Evolutionary conservation across 2,329 filamentous ascomycete species (phyloP).

Genomic region (Leptographium lundbergii): DNA sequence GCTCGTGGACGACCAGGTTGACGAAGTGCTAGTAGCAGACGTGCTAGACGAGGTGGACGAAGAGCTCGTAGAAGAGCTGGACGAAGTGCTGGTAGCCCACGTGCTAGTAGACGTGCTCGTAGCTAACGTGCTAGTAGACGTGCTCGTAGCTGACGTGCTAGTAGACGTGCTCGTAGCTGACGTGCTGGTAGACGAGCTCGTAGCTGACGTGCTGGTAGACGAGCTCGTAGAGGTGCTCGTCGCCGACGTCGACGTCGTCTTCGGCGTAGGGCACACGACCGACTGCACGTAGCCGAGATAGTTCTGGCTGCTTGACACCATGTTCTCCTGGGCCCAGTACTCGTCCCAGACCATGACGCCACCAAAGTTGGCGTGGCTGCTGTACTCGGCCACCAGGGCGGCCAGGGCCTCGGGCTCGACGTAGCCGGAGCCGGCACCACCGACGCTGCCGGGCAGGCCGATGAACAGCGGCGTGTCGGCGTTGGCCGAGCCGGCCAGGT

Average conservation of each 20-base stretch:
- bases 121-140: neutral
- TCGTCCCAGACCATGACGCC: constrained; percentile 24
- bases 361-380: constrained; percentile 16
- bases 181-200: constrained; percentile 2
- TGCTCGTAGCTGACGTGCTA: constrained; percentile 5
- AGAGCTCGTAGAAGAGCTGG: constrained; percentile 12
- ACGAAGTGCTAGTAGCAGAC: neutral
- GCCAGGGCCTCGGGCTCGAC: constrained; percentile 9
- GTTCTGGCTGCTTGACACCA: constrained; percentile 12
- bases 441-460: constrained; percentile 21
- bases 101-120: constrained; percentile 9
- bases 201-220: neutral
- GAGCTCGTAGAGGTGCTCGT: neutral
- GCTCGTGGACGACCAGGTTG: no score
- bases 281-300: constrained; percentile 9
- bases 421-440: constrained; percentile 17
- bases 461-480: constrained; percentile 24
- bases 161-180: constrained; percentile 2
- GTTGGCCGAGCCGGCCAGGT: constrained; percentile 20
- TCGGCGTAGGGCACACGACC: neutral
- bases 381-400: constrained; percentile 15
- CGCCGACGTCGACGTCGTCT: constrained; percentile 4
- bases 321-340: constrained; percentile 11
- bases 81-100: constrained; percentile 1
- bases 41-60: constrained; percentile 10